phyloP scores from a whole-genome alignment of 2,329 filamentous ascomycete species.

The Claviceps africana region DNA sequence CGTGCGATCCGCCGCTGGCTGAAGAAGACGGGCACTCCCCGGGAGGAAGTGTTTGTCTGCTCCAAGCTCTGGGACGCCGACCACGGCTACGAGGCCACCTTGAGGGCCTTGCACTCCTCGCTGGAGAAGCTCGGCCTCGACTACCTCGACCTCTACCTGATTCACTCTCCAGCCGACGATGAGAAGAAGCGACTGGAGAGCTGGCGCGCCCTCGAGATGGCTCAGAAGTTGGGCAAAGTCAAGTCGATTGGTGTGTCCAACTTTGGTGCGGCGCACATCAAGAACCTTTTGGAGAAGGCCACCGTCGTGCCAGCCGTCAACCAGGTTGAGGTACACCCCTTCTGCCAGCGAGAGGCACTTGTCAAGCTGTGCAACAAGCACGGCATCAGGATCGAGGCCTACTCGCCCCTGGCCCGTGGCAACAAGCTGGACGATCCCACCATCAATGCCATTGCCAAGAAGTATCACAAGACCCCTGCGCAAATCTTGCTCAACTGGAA shows the following conservation, averaged over 20 bases:
- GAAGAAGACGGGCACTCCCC: slow-evolving; percentile 46
- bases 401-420: slow-evolving; percentile 34
- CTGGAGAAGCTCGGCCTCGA: slow-evolving; percentile 50
- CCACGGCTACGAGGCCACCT: slow-evolving; percentile 31
- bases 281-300: slow-evolving; percentile 36
- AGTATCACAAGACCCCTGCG: slow-evolving; percentile 57
- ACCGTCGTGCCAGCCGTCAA: slow-evolving; percentile 53
- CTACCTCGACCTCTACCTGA: slow-evolving; percentile 61
- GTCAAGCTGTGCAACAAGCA: slow-evolving; percentile 42
- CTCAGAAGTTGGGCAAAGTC: slow-evolving; percentile 50
- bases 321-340: slow-evolving; percentile 70
- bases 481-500: slow-evolving; percentile 72
- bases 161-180: slow-evolving; percentile 53
- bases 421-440: slow-evolving; percentile 39
- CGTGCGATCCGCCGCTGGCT: slow-evolving; percentile 56
- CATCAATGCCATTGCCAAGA: slow-evolving; percentile 47
- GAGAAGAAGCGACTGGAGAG: slow-evolving; percentile 53
- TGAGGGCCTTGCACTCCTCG: slow-evolving; percentile 50
- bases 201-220: slow-evolving; percentile 57
- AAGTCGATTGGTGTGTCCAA: slow-evolving; percentile 65
- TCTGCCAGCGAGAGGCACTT: slow-evolving; percentile 49
- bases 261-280: slow-evolving; percentile 59
- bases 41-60: slow-evolving; percentile 53
- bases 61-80: slow-evolving; percentile 51
- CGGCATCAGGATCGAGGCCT: slow-evolving; percentile 42